Percentiles rank a stretch among this genome's conserved stretches.
phyloP scores from a whole-genome alignment of 2,329 filamentous ascomycete genomes.

The Kalaharituber pfeilii region DNA sequence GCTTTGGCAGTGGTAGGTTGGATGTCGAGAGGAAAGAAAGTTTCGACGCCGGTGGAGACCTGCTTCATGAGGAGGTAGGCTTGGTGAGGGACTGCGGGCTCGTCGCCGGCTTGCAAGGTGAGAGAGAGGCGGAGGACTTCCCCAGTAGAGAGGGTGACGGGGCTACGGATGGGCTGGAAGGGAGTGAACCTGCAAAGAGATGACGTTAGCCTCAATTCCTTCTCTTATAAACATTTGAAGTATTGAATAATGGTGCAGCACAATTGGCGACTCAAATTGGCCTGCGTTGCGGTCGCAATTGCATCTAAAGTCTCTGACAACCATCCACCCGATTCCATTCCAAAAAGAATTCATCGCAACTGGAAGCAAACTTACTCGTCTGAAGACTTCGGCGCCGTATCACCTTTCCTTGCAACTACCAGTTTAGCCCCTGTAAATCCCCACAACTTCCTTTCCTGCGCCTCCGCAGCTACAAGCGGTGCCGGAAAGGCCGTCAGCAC shows the following conservation, averaged over 20 bases:
- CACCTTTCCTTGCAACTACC: background rate
- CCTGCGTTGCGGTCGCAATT: too few species aligned
- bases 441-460: background rate
- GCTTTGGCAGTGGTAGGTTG: conserved; percentile 73
- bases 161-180: conserved; percentile 42
- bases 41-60: conserved; percentile 56
- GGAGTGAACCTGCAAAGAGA: conserved; percentile 37
- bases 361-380: background rate
- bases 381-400: background rate
- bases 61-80: conserved; percentile 77
- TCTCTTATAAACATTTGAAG: too few species aligned
- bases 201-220: background rate
- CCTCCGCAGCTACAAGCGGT: background rate
- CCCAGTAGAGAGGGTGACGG: conserved; percentile 45
- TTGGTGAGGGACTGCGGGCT: conserved; percentile 75
- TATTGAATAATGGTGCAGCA: too few species aligned
- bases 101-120: conserved; percentile 62
- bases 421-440: background rate
- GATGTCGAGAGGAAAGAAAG: conserved; percentile 65
- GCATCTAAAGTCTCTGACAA: too few species aligned
- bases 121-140: conserved; percentile 69
- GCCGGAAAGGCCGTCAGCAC: background rate
- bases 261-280: too few species aligned
- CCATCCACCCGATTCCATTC: too few species aligned
- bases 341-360: too few species aligned